Evolutionary conservation across 2,329 filamentous ascomycete species (phyloP).

Genomic region (Neonectria ditissima): DNA sequence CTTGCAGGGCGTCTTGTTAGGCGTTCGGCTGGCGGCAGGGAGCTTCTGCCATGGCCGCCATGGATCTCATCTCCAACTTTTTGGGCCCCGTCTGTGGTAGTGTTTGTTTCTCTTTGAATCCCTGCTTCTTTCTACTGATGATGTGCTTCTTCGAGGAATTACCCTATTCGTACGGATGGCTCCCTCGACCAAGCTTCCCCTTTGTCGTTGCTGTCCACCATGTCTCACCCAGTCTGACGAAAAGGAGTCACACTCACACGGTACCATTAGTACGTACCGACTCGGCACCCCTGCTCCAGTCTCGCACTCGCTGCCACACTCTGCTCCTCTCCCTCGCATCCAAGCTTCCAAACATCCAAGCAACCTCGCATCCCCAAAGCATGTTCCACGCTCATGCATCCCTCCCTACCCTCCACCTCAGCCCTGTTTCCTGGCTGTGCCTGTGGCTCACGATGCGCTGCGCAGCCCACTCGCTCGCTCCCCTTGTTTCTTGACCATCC

Average conservation of each 20-base stretch:
- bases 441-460: constrained; percentile 36
- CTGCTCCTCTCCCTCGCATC: constrained; percentile 21
- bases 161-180: background rate
- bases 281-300: constrained; percentile 4
- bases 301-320: constrained; percentile 3
- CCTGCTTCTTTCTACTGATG: background rate
- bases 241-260: constrained; percentile 4
- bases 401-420: constrained; percentile 45
- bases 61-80: background rate
- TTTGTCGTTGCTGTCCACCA: background rate
- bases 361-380: background rate
- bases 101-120: background rate
- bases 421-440: constrained; percentile 45
- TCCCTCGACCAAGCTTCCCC: background rate
- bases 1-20: constrained; percentile 9
- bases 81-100: background rate
- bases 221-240: background rate
- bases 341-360: background rate
- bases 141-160: background rate
- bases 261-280: too few species aligned
- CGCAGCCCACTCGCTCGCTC: constrained; percentile 26
- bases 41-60: background rate
- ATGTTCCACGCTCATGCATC: constrained; percentile 28
- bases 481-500: constrained; percentile 18
- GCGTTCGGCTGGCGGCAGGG: background rate